Evolutionary conservation across 1,284 basidiomycete species (phyloP).

Genomic region (Apiotrichum gamsii): DNA sequence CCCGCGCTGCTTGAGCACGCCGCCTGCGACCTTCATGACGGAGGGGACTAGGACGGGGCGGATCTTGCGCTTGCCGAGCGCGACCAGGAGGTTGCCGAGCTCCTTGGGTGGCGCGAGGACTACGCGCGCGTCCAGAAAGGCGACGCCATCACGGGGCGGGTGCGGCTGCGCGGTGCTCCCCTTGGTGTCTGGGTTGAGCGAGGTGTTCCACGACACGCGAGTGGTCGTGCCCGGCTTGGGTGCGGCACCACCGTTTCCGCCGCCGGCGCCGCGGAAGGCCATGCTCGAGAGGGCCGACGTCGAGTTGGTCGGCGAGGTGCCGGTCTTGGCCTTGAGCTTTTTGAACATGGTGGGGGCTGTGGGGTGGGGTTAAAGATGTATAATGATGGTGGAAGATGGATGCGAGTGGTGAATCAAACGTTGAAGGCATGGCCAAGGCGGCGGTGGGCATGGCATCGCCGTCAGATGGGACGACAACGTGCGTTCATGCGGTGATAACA

Average conservation of each 20-base stretch:
- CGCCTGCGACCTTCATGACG: slow-evolving; percentile 14
- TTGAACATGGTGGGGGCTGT: too few relatives aligned
- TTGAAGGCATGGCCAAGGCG: too few relatives aligned
- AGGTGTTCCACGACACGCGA: slow-evolving; percentile 13
- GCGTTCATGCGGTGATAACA: too few relatives aligned
- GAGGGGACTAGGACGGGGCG: slow-evolving; percentile 17
- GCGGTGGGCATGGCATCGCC: too few relatives aligned
- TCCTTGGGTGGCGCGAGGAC: slow-evolving; percentile 8
- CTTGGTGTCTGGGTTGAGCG: slow-evolving; percentile 9
- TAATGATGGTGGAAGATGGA: too few relatives aligned
- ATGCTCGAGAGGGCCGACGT: slow-evolving; percentile 10
- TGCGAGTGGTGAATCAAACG: too few relatives aligned
- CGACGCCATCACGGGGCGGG: slow-evolving; percentile 5
- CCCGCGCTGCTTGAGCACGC: slow-evolving; percentile 8
- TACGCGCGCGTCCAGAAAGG: slow-evolving; percentile 15
- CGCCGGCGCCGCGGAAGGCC: slow-evolving; percentile 5
- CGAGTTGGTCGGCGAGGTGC: background rate
- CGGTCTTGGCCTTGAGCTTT: too few relatives aligned
- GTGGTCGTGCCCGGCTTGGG: background rate
- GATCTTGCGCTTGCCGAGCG: slow-evolving; percentile 8
- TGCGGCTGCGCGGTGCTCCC: background rate
- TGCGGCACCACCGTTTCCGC: slow-evolving; percentile 1
- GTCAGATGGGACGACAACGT: too few relatives aligned
- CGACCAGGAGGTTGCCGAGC: slow-evolving; percentile 14
- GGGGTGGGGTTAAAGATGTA: too few relatives aligned